Conservation (phyloP, 2,329 filamentous ascomycete genomes). For the Trichoderma endophyticum region DNA sequence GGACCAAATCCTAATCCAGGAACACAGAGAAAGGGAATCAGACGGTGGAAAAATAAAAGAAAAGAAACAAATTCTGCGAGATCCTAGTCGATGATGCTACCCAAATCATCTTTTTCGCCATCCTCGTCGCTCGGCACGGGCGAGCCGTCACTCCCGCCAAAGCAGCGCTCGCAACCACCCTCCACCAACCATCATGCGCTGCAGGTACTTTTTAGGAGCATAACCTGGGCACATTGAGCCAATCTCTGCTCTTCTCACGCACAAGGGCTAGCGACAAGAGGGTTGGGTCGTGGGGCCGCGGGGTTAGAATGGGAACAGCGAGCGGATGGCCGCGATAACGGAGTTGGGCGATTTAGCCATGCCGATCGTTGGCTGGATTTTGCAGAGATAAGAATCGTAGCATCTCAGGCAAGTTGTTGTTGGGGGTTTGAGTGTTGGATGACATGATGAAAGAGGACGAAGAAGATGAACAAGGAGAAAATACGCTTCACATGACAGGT, state of each 20-base stretch:
- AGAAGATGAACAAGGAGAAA: neutral
- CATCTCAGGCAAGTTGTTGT: neutral
- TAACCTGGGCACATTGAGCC: neutral
- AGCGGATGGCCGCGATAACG: constrained; percentile 1
- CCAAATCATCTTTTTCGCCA: constrained; percentile 16
- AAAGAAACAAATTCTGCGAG: neutral
- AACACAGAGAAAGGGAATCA: neutral
- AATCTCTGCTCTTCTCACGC: constrained; percentile 3
- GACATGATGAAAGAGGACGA: neutral
- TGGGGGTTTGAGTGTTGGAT: neutral
- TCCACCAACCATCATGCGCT: neutral
- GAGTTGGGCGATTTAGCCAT: neutral
- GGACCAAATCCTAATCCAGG: neutral
- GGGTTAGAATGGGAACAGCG: constrained; percentile 2
- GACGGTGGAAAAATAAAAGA: neutral
- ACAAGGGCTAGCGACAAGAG: constrained; percentile 7
- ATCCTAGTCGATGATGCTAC: constrained; percentile 15
- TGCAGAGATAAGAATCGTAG: neutral
- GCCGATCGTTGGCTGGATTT: neutral
- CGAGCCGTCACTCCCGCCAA: constrained; percentile 7
- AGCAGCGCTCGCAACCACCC: neutral
- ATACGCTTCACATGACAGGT: neutral
- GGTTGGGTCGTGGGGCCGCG: constrained; percentile 9
- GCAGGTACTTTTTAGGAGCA: neutral
- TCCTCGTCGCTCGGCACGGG: constrained; percentile 13